Conservation (phyloP, 768 basidiomycete genomes). For the Psilocybe tampanensis region DNA sequence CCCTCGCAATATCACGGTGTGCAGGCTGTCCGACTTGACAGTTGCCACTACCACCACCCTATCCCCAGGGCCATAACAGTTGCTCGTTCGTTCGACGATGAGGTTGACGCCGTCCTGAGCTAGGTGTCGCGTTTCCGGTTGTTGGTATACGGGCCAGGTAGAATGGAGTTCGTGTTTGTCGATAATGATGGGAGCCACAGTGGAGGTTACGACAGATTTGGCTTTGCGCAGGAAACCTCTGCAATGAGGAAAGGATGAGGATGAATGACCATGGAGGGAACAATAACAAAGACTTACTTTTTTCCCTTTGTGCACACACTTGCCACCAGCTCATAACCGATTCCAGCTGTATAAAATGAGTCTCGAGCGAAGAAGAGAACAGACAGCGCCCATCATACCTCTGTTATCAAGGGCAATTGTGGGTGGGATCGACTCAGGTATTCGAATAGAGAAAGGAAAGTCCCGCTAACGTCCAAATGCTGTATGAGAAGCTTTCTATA, state of each 20-base stretch:
- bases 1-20: constrained; percentile 75
- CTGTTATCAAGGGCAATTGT: constrained; percentile 78
- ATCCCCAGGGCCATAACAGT: constrained; percentile 89
- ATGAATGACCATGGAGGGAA: neutral
- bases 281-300: constrained; percentile 49
- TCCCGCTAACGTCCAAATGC: constrained; percentile 58
- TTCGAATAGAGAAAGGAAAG: constrained; percentile 86
- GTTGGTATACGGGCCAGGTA: constrained; percentile 89
- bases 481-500: constrained; percentile 3
- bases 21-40: constrained; percentile 69
- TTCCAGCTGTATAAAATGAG: constrained; percentile 55
- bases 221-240: constrained; percentile 85
- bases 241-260: constrained; percentile 12
- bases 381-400: constrained; percentile 41
- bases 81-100: constrained; percentile 71
- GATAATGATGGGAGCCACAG: constrained; percentile 73
- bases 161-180: constrained; percentile 95
- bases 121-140: constrained; percentile 70
- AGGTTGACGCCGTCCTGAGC: constrained; percentile 72
- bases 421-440: constrained; percentile 92
- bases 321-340: constrained; percentile 89
- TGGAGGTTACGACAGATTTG: constrained; percentile 68
- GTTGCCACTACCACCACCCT: constrained; percentile 71
- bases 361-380: neutral
- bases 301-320: constrained; percentile 87